Conservation (phyloP, 768 basidiomycete species). For the Exsudoporus frostii region DNA sequence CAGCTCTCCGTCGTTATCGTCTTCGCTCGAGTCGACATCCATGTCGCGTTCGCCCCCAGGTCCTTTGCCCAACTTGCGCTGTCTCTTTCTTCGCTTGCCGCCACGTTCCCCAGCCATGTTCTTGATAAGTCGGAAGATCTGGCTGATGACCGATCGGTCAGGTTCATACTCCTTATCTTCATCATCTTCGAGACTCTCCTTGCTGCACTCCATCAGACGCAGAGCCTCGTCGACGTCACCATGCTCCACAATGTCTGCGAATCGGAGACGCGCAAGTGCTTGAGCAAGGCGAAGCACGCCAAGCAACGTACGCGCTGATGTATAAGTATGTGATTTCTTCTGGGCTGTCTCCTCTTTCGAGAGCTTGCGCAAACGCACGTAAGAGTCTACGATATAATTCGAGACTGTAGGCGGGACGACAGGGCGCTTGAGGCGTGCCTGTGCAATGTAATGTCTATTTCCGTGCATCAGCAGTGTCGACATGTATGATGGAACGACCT, state of each 20-base stretch:
- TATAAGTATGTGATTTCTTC: slow-evolving; percentile 90
- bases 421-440: slow-evolving; percentile 84
- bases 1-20: slow-evolving; percentile 67
- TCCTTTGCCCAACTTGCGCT: slow-evolving; percentile 62
- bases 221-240: slow-evolving; percentile 95
- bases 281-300: slow-evolving; percentile 93
- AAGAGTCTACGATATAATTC: slow-evolving; percentile 90
- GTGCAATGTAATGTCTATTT: slow-evolving; percentile 88
- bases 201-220: slow-evolving; percentile 95
- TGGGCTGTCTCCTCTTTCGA: slow-evolving; percentile 88
- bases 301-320: slow-evolving; percentile 92
- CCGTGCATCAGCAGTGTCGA: slow-evolving; percentile 1
- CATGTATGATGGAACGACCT: not conserved
- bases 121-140: slow-evolving; percentile 90
- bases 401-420: slow-evolving; percentile 88
- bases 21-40: slow-evolving; percentile 67
- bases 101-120: slow-evolving; percentile 61
- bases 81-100: slow-evolving; percentile 38
- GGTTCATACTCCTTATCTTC: slow-evolving; percentile 63
- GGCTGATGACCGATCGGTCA: slow-evolving; percentile 77
- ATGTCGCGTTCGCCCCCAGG: slow-evolving; percentile 68
- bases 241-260: slow-evolving; percentile 73
- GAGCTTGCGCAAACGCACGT: slow-evolving; percentile 90
- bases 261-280: slow-evolving; percentile 89
- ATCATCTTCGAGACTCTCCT: slow-evolving; percentile 84